phyloP scores from a whole-genome alignment of 1,139 yeast genomes.

The Pneumocystis murina region DNA sequence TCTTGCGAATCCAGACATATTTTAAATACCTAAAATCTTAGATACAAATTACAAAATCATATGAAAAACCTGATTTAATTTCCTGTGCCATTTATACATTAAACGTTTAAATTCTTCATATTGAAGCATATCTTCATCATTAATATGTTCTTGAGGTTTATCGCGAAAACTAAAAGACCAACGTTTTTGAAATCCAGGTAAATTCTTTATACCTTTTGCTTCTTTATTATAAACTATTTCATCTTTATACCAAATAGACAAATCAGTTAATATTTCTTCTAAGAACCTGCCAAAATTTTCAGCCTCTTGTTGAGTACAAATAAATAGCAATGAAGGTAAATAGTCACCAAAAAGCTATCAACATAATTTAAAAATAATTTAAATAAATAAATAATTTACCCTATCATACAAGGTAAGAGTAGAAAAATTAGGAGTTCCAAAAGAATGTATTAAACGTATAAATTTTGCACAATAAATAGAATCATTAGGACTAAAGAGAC shows the following conservation, averaged over 20 bases:
- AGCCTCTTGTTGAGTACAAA: conserved; percentile 63
- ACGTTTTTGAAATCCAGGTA: conserved; percentile 14
- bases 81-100: conserved; percentile 44
- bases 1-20: conserved; percentile 41
- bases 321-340: conserved; percentile 46
- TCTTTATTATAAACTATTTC: conserved; percentile 20
- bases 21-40: conserved; percentile 23
- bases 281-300: conserved; percentile 71
- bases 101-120: conserved; percentile 31
- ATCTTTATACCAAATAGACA: conserved; percentile 32
- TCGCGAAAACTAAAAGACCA: conserved; percentile 7
- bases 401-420: conserved; percentile 33
- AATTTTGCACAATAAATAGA: conserved; percentile 61
- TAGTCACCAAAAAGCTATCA: conserved; percentile 36
- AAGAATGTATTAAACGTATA: conserved; percentile 35
- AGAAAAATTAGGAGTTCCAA: conserved; percentile 33
- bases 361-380: not conserved
- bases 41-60: not conserved
- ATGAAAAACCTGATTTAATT: conserved; percentile 25
- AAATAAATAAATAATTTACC: not conserved
- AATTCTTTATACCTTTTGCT: conserved; percentile 23
- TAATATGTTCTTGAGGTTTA: conserved; percentile 8
- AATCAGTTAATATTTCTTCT: conserved; percentile 37
- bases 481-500: conserved; percentile 68
- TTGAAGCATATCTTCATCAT: conserved; percentile 15